A percentile compares a stretch with the other conserved stretches of the same genome.
Conservation (phyloP, 768 basidiomycete genomes). For the Calocybe indica region DNA sequence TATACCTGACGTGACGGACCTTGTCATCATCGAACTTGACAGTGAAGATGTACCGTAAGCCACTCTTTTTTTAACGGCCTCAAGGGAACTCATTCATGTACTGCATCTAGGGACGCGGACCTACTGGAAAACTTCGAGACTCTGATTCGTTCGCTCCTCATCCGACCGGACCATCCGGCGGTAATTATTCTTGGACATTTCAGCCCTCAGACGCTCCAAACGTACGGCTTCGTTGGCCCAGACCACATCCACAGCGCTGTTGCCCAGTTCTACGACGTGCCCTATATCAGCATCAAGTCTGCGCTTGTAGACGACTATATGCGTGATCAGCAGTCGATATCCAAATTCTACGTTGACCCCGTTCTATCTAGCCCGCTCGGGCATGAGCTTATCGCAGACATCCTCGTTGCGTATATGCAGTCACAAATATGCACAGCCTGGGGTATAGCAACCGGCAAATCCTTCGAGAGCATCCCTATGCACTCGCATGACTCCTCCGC, state of each 20-base stretch:
- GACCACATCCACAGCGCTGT: conserved; percentile 88
- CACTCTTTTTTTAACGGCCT: neutral
- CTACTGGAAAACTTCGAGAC: conserved; percentile 86
- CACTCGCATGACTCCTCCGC: conserved; percentile 31
- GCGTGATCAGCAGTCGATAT: conserved; percentile 53
- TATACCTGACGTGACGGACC: conserved; percentile 88
- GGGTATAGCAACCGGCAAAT: conserved; percentile 62
- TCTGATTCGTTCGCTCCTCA: conserved; percentile 85
- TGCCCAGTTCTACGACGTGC: conserved; percentile 96
- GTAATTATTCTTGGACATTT: conserved; percentile 96
- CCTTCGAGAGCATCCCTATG: conserved; percentile 52
- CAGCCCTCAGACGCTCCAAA: conserved; percentile 73
- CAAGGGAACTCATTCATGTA: neutral
- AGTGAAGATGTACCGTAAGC: conserved; percentile 83
- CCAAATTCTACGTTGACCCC: conserved; percentile 75
- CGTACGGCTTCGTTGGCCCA: conserved; percentile 82
- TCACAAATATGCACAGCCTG: conserved; percentile 84
- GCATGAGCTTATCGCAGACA: conserved; percentile 85
- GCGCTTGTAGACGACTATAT: conserved; percentile 82
- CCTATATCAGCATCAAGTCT: conserved; percentile 85
- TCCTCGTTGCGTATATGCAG: conserved; percentile 89
- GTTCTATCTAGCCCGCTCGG: conserved; percentile 76
- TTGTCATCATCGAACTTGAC: conserved; percentile 94
- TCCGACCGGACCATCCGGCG: conserved; percentile 87
- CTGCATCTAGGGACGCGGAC: conserved; percentile 48